Percentiles rank a stretch among this genome's conserved stretches.
Evolutionary conservation across 192 early-diverging fungal genomes (phyloP).

Genomic region (Coemansia furcata): DNA sequence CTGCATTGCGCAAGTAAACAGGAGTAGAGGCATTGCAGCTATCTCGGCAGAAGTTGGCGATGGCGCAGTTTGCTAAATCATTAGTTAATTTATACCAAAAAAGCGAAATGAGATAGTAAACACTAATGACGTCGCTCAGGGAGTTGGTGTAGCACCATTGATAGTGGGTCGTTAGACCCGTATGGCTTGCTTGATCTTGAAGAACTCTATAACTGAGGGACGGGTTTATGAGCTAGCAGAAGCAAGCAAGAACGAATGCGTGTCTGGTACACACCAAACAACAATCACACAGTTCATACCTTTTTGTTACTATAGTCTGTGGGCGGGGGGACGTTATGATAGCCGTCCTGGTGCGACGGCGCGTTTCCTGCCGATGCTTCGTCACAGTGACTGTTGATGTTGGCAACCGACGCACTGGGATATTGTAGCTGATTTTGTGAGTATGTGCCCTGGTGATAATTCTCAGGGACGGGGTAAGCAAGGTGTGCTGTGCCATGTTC

Average conservation of each 20-base stretch:
- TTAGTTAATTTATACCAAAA: conserved; percentile 43
- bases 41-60: conserved; percentile 23
- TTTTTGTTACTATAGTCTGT: conserved; percentile 28
- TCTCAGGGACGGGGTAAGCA: background rate
- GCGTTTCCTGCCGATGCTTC: background rate
- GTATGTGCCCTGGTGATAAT: background rate
- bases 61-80: conserved; percentile 9
- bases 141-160: conserved; percentile 12
- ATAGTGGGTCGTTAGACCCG: conserved; percentile 21
- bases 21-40: conserved; percentile 24
- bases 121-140: background rate
- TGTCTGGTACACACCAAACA: background rate
- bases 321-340: conserved; percentile 50
- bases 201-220: background rate
- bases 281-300: conserved; percentile 14
- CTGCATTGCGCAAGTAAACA: conserved; percentile 42
- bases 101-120: background rate
- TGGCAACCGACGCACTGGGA: background rate
- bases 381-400: background rate
- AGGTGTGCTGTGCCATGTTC: background rate
- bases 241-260: background rate
- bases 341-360: conserved; percentile 11
- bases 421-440: background rate
- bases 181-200: background rate
- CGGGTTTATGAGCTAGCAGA: background rate